Evolutionary conservation across 805 yeast species (phyloP).

Genomic region (Wickerhamomyces sydowiorum): DNA sequence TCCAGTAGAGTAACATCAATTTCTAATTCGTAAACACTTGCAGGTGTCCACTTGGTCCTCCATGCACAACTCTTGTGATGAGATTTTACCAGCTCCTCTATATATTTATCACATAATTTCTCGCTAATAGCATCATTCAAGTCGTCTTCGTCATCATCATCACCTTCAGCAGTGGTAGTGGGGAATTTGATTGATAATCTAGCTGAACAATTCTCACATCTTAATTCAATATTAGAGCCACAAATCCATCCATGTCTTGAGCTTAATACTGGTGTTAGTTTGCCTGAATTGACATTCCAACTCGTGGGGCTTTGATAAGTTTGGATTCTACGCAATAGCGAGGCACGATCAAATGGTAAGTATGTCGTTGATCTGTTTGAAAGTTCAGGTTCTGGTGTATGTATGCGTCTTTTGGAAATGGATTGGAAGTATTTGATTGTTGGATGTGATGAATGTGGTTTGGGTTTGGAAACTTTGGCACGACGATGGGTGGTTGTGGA

Average conservation of each 20-base stretch:
- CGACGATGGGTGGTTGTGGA: background rate
- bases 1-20: slow-evolving; percentile 5
- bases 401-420: background rate
- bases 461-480: background rate
- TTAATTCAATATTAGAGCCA: background rate
- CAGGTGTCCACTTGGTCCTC: slow-evolving; percentile 15
- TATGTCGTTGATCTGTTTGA: background rate
- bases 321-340: background rate
- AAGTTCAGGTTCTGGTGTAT: background rate
- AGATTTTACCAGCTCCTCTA: slow-evolving; percentile 6
- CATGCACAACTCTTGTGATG: slow-evolving; percentile 20
- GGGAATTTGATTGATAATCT: background rate
- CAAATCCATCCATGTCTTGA: background rate
- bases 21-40: slow-evolving; percentile 11
- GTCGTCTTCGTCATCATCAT: background rate
- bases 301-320: background rate
- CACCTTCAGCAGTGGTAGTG: background rate
- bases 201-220: background rate
- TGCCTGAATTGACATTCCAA: background rate
- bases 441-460: background rate
- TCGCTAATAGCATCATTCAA: background rate
- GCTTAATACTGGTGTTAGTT: background rate
- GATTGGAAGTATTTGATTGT: background rate
- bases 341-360: background rate
- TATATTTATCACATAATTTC: slow-evolving; percentile 5